A percentile compares a stretch with the other conserved stretches of the same genome.
phyloP scores from a whole-genome alignment of 2,329 filamentous ascomycete species.

The Chrysoporthe deuterocubensis region DNA sequence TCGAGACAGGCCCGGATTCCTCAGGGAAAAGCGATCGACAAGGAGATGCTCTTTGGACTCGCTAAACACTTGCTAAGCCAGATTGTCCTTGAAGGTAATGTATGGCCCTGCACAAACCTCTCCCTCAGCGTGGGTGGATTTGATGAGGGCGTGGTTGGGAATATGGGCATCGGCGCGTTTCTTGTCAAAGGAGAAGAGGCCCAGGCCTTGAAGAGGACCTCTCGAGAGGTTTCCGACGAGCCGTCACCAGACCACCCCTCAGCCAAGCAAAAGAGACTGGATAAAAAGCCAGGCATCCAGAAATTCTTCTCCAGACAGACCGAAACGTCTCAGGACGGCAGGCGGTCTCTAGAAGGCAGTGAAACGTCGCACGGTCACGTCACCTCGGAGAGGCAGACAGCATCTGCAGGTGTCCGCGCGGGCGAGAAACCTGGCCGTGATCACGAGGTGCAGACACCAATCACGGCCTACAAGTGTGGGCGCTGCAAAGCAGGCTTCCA shows the following conservation, averaged over 20 bases:
- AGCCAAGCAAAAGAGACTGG: slow-evolving; percentile 50
- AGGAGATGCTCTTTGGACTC: slow-evolving; percentile 72
- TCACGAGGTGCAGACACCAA: slow-evolving; percentile 40
- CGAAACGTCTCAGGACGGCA: slow-evolving; percentile 33
- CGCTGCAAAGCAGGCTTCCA: slow-evolving; percentile 69
- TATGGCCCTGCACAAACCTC: slow-evolving; percentile 92
- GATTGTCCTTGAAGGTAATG: slow-evolving; percentile 74
- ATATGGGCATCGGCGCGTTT: slow-evolving; percentile 84
- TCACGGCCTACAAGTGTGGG: slow-evolving; percentile 56
- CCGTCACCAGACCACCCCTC: slow-evolving; percentile 36
- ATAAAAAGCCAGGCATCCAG: slow-evolving; percentile 54
- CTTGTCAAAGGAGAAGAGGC: slow-evolving; percentile 76
- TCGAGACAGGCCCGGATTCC: slow-evolving; percentile 80
- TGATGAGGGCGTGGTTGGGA: slow-evolving; percentile 82
- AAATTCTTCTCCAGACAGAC: slow-evolving; percentile 57
- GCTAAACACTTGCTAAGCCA: slow-evolving; percentile 78
- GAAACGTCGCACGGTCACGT: slow-evolving; percentile 33
- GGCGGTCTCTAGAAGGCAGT: slow-evolving; percentile 36
- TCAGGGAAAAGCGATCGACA: slow-evolving; percentile 72
- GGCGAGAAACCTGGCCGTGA: slow-evolving; percentile 31
- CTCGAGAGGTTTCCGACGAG: slow-evolving; percentile 35
- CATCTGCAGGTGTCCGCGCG: slow-evolving; percentile 29
- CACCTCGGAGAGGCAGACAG: slow-evolving; percentile 12
- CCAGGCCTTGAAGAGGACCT: slow-evolving; percentile 51
- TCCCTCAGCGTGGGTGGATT: slow-evolving; percentile 90